Percentiles rank a stretch among this genome's conserved stretches.
These are phyloP conservation scores for Gossypium bickii DNA, from an alignment of 345 rosid species.

Conservation along the genomic window DNA sequence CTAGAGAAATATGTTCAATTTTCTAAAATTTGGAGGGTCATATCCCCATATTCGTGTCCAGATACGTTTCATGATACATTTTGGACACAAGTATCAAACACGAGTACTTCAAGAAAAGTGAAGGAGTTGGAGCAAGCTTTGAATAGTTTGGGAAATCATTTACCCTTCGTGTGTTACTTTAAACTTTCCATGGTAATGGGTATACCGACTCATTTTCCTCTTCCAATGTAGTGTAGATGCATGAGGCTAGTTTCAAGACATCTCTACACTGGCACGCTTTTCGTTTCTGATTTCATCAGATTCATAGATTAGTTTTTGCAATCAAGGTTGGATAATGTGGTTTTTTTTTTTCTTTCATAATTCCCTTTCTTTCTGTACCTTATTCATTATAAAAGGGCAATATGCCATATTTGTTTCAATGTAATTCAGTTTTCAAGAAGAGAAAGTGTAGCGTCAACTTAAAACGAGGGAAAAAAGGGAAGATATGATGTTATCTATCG, in stretches of 20 bases:
- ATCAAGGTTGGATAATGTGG: too few relatives aligned
- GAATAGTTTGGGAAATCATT: not conserved
- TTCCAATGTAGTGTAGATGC: too few relatives aligned
- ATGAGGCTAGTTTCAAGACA: not conserved
- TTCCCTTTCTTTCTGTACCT: not conserved
- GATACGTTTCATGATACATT: too few relatives aligned
- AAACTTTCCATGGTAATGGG: not conserved
- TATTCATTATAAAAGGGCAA: not conserved
- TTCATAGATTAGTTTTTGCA: too few relatives aligned
- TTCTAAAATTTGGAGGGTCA: too few relatives aligned
- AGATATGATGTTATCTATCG: not conserved
- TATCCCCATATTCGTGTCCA: too few relatives aligned
- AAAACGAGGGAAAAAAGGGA: not conserved
- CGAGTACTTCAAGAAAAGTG: not conserved
- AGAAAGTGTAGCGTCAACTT: not conserved
- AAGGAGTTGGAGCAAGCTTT: not conserved
- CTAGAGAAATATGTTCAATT: too few relatives aligned
- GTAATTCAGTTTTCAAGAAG: not conserved
- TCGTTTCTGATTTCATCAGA: too few relatives aligned
- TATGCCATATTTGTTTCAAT: not conserved
- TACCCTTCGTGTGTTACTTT: not conserved
- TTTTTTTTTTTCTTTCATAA: not conserved
- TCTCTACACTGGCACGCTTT: too few relatives aligned
- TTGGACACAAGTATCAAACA: not conserved
- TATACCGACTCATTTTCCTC: not conserved